phyloP scores from a whole-genome alignment of 371 early-diverging fungal species.

The Actinomucor elegans region DNA sequence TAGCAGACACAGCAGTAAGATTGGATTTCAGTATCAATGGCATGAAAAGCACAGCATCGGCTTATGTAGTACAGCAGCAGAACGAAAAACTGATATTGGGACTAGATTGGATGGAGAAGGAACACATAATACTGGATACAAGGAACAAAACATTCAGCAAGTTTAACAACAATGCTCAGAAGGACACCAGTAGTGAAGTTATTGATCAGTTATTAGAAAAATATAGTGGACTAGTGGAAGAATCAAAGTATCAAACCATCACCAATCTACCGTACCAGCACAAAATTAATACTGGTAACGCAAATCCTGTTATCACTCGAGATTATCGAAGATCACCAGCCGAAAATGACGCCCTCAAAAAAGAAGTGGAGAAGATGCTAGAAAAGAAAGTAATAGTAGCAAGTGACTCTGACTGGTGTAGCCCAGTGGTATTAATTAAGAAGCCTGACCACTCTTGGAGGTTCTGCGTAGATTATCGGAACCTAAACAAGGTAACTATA shows the following conservation, averaged over 20 bases:
- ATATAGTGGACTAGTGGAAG: not conserved
- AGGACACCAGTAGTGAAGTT: too few species aligned
- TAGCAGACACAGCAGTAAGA: too few species aligned
- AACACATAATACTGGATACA: not conserved
- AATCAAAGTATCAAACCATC: slow-evolving; percentile 5
- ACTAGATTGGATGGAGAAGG: slow-evolving; percentile 2
- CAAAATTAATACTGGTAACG: slow-evolving; percentile 10
- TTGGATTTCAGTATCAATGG: too few species aligned
- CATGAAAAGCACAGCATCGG: not conserved
- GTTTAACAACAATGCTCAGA: not conserved
- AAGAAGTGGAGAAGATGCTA: slow-evolving; percentile 15
- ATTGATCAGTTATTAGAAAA: too few species aligned
- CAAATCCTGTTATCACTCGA: slow-evolving; percentile 9
- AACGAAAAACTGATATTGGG: not conserved
- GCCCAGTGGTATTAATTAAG: slow-evolving; percentile 51
- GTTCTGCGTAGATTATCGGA: slow-evolving; percentile 26
- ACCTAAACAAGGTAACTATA: slow-evolving; percentile 42
- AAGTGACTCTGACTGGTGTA: slow-evolving; percentile 35
- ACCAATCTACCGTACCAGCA: slow-evolving; percentile 21
- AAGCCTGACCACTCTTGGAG: slow-evolving; percentile 41
- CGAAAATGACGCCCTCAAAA: slow-evolving; percentile 11
- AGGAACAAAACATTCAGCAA: slow-evolving; percentile 7
- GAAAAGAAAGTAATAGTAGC: slow-evolving; percentile 3
- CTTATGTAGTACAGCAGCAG: not conserved
- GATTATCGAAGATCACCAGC: slow-evolving; percentile 18